Conservation (phyloP, 2,329 filamentous ascomycete genomes). For the Lachnellula willkommii region DNA sequence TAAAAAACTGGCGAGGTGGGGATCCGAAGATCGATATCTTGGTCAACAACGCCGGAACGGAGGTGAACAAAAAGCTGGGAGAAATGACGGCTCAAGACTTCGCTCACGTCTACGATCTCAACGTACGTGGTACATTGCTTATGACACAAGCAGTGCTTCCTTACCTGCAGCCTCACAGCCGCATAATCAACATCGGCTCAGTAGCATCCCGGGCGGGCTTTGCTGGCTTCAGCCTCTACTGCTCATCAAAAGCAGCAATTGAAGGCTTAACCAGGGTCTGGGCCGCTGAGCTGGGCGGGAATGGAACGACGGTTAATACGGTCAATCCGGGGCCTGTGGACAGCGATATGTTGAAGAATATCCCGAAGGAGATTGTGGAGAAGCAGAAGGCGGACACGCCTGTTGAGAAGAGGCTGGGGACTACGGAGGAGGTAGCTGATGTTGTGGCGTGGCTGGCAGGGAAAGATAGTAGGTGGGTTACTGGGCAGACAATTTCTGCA, state of each 20-base stretch:
- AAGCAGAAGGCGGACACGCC: slow-evolving; percentile 14
- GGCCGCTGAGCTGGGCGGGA: slow-evolving; percentile 16
- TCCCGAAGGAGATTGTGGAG: slow-evolving; percentile 15
- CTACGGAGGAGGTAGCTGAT: slow-evolving; percentile 42
- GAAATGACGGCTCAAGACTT: slow-evolving; percentile 55
- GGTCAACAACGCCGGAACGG: slow-evolving; percentile 71
- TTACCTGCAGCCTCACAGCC: slow-evolving; percentile 4
- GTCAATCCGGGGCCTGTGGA: slow-evolving; percentile 17
- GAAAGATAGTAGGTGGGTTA: slow-evolving; percentile 42
- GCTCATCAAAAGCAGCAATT: slow-evolving; percentile 14
- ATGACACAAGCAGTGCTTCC: slow-evolving; percentile 15
- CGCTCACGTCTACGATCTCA: slow-evolving; percentile 65
- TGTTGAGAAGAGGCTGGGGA: slow-evolving; percentile 31
- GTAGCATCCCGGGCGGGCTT: slow-evolving; percentile 7
- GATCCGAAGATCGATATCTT: slow-evolving; percentile 62
- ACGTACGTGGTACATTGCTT: slow-evolving; percentile 45
- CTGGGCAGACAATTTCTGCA: slow-evolving; percentile 32
- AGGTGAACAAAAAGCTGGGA: slow-evolving; percentile 23
- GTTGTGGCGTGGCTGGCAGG: slow-evolving; percentile 43
- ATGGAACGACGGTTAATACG: slow-evolving; percentile 18
- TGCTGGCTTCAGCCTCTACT: slow-evolving; percentile 10
- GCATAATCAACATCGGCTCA: slow-evolving; percentile 18
- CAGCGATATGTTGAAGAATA: slow-evolving; percentile 25
- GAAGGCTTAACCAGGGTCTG: slow-evolving; percentile 16
- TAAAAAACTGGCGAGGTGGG: slow-evolving; percentile 32